Evolutionary conservation across 345 rosid genomes (phyloP).

Genomic region (Citrus hindsii): DNA sequence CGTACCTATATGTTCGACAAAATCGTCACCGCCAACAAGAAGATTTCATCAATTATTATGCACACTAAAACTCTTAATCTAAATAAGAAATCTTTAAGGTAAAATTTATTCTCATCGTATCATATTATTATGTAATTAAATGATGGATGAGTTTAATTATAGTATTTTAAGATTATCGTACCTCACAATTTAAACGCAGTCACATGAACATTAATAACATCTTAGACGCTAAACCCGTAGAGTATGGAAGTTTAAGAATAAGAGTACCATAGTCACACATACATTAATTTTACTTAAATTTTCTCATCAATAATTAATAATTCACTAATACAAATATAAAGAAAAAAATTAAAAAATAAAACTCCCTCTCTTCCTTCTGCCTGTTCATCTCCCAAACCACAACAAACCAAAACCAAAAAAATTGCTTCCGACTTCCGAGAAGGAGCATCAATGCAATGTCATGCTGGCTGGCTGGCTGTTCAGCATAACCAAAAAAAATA

Average conservation of each 20-base stretch:
- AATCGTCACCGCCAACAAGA: not conserved
- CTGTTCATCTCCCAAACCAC: constrained; percentile 41
- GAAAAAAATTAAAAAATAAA: constrained; percentile 4
- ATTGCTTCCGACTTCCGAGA: constrained; percentile 2
- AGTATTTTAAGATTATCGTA: too few species aligned
- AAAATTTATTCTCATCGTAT: too few species aligned
- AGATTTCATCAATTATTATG: not conserved
- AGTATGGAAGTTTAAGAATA: not conserved
- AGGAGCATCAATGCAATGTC: constrained; percentile 1
- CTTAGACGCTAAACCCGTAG: not conserved
- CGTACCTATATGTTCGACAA: not conserved
- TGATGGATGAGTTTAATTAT: too few species aligned
- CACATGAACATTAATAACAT: too few species aligned
- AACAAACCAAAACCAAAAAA: constrained; percentile 33
- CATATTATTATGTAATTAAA: too few species aligned
- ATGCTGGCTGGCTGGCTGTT: not conserved
- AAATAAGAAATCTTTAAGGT: too few species aligned
- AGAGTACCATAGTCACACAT: too few species aligned
- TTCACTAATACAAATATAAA: too few species aligned
- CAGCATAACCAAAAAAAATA: not conserved
- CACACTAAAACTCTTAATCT: too few species aligned
- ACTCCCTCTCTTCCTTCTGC: constrained; percentile 14
- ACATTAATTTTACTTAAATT: not conserved
- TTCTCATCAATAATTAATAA: not conserved
- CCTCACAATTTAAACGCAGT: too few species aligned